Evolutionary conservation across 2,329 filamentous ascomycete species (phyloP).

Genomic region (Fusarium mundagurra): DNA sequence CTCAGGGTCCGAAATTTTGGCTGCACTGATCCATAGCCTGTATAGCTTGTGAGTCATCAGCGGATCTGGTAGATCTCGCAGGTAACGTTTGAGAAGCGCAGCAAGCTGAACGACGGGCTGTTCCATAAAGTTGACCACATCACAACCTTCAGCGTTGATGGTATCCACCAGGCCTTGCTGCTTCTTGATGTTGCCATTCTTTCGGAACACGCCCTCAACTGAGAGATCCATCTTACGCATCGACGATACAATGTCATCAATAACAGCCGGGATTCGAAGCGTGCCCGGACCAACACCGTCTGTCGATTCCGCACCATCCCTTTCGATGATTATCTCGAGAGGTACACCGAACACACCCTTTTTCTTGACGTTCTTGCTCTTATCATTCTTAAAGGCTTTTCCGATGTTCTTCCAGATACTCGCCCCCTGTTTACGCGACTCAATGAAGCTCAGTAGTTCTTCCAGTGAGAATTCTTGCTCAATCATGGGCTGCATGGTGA

Average conservation of each 20-base stretch:
- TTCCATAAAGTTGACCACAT: constrained; percentile 84
- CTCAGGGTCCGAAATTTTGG: constrained; percentile 85
- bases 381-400: constrained; percentile 92
- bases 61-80: constrained; percentile 93
- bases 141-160: constrained; percentile 87
- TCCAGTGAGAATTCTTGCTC: constrained; percentile 93
- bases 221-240: constrained; percentile 99
- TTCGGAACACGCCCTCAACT: constrained; percentile 97
- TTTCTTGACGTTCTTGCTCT: constrained; percentile 81
- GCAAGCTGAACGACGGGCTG: constrained; percentile 95
- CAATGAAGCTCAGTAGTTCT: constrained; percentile 90
- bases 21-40: constrained; percentile 86
- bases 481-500: constrained; percentile 93
- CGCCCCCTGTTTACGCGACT: constrained; percentile 79
- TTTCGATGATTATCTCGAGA: constrained; percentile 88
- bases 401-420: constrained; percentile 99
- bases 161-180: constrained; percentile 85
- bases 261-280: constrained; percentile 87
- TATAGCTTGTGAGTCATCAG: constrained; percentile 96
- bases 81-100: constrained; percentile 92
- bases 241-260: constrained; percentile 93
- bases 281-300: constrained; percentile 94
- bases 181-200: constrained; percentile 98
- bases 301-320: constrained; percentile 96
- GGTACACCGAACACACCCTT: constrained; percentile 94